These are phyloP conservation scores for Candida nemodendra DNA, from an alignment of 805 yeast genomes.

Conservation along the genomic window DNA sequence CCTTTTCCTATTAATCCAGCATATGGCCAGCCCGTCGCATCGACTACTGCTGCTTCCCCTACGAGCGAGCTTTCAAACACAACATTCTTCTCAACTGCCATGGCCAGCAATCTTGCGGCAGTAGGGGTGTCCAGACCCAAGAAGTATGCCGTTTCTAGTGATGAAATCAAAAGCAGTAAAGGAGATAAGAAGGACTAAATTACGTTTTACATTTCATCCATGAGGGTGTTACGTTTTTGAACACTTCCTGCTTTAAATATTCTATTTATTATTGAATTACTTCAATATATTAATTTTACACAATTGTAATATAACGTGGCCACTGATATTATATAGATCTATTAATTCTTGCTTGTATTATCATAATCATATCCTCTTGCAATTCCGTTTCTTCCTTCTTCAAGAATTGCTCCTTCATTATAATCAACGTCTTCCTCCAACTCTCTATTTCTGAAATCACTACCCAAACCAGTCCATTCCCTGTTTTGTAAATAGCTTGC, in stretches of 20 bases:
- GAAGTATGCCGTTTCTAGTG: slow-evolving; percentile 19
- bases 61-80: slow-evolving; percentile 11
- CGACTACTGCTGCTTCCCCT: slow-evolving; percentile 14
- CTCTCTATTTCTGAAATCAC: slow-evolving; percentile 53
- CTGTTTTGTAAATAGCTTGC: slow-evolving; percentile 72
- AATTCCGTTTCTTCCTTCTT: slow-evolving; percentile 81
- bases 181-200: slow-evolving; percentile 30
- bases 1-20: slow-evolving; percentile 21
- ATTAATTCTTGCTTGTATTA: slow-evolving; percentile 11
- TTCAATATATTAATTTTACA: neutral
- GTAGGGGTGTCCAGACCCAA: slow-evolving; percentile 4
- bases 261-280: neutral
- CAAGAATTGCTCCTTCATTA: slow-evolving; percentile 73
- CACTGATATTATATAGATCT: no score
- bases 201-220: neutral
- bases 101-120: slow-evolving; percentile 2
- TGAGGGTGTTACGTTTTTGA: neutral
- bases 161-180: slow-evolving; percentile 23
- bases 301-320: neutral
- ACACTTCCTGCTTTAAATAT: neutral
- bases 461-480: slow-evolving; percentile 87
- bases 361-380: slow-evolving; percentile 79
- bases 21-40: slow-evolving; percentile 16
- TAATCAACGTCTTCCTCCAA: slow-evolving; percentile 38
- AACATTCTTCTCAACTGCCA: slow-evolving; percentile 5